phyloP scores from a whole-genome alignment of 1,139 yeast species.

The Geotrichum carabidarum region DNA sequence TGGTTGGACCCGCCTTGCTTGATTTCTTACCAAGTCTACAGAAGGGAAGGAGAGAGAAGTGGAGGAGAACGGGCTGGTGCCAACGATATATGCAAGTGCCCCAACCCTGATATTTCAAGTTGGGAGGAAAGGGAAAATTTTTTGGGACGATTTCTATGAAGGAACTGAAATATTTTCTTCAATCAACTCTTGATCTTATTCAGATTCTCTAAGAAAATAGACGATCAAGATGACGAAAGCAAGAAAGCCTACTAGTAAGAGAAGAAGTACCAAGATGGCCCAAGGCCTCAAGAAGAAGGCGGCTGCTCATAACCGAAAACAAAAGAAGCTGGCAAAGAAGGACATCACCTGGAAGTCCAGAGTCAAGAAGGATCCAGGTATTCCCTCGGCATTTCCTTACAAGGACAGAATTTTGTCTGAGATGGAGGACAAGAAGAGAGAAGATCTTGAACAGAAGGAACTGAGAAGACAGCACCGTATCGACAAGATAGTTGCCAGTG shows the following conservation, averaged over 20 bases:
- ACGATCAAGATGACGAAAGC: constrained; percentile 12
- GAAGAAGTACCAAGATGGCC: constrained; percentile 85
- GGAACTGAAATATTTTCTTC: not conserved
- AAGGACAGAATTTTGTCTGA: constrained; percentile 77
- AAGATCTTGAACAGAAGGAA: constrained; percentile 32
- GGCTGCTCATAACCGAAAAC: constrained; percentile 83
- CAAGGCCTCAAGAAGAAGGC: constrained; percentile 96
- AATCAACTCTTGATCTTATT: not conserved
- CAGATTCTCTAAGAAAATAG: constrained; percentile 3
- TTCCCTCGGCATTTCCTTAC: constrained; percentile 92
- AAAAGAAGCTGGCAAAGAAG: constrained; percentile 72
- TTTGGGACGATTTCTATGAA: not conserved
- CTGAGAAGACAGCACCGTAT: constrained; percentile 14
- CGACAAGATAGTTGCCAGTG: constrained; percentile 26
- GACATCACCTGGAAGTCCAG: constrained; percentile 92
- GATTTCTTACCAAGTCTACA: too few relatives aligned
- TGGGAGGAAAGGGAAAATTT: constrained; percentile 11
- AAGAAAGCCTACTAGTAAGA: constrained; percentile 56
- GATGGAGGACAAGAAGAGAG: constrained; percentile 67
- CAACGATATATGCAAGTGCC: not conserved
- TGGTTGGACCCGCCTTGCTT: too few relatives aligned
- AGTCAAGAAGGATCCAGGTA: constrained; percentile 81
- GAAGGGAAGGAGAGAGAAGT: too few relatives aligned
- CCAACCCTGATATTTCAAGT: not conserved
- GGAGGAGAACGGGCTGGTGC: too few relatives aligned